Evolutionary conservation across 192 early-diverging fungal species (phyloP), one percentile per base, ranked within the genome.

Genomic region (Spizellomyces punctatus): DNA sequence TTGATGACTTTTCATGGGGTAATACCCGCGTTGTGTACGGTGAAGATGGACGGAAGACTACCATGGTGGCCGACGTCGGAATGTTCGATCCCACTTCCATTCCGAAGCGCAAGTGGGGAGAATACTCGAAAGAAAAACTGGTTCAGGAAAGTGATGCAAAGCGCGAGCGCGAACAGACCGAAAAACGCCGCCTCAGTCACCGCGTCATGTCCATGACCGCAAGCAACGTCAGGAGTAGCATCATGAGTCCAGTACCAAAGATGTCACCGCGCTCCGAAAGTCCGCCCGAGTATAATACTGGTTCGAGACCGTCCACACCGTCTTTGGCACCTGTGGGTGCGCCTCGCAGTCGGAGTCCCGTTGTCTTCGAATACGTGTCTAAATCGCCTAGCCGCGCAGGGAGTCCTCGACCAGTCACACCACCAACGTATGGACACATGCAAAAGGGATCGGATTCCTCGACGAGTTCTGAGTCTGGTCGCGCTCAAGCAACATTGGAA

Each of bases 1-100:
- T 99, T 78, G 97, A 99, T 73, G 96, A 99, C 74, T 99, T 99
- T 75, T 97, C 95, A 10, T 99, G 97, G 97, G 96, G 96, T 67
- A 95, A 95, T 75, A 98, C 95, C 44, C 92, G 95, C 82, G 68
- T 93, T 19, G 93, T 96, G 0, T 86, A 93, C 48, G 96, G 94
- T 62, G 93, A 94, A 76, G 89, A 86, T 55, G 94, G 94, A 10
- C 74, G 66, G 48, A 72, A 77, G 63, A 66, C 52, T 10, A 69
- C 63, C 47, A 45, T 75, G 36, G 27, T 61, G 6, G 74, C 70
- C 16, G 79, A 78, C 0, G 87, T 89, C 36, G 87, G 91, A 21
- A 90, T 90, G 61, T 94, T 93, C 72, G 89, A 95, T 72, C 91
- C 92, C 10, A 85, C 82, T 57, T 85, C 87, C 77, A 90, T 95